Base-by-base conservation (phyloP, 371 early-diverging fungal species). In the Mucor racemosus region DNA sequence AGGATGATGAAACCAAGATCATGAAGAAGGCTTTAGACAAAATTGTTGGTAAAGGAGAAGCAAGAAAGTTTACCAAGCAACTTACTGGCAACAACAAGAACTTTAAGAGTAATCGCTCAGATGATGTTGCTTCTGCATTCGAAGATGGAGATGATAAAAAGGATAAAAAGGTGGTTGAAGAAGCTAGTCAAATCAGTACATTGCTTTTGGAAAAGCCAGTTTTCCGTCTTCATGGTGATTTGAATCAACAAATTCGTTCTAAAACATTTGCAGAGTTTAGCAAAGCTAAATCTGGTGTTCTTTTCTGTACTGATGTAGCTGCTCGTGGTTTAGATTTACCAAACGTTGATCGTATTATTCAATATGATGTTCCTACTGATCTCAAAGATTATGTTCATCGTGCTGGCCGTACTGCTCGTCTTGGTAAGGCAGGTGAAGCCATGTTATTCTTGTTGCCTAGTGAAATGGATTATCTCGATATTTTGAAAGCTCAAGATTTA, bases 301-400 rank as follows among this genome's bases (percentile, higher is more conserved):
- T 99, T 34, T 84, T 99, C 67, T 95, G 96, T 74, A 99, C 99
- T 0, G 99, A 99, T 80, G 96, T 99, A 9, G 98, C 97, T 10
- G 97, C 99, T 8, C 92, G 99, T 77, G 99, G 99, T 60, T 82
- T 99, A 42, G 99, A 99, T 88, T 79, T 99, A 67, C 94, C 98
- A 21, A 88, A 95, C 69, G 94, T 99, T 31, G 88, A 92, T 34
- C 85, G 87, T 53, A 95, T 99, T 67, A 84, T 99, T 42, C 99
- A 99, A 77, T 99, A 93, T 68, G 99, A 99, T 78, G 90, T 96
- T n/a, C 99, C 99, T 7, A 83, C 91, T 19, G 96, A 94, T 76
- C 75, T 94, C 17, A 88, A 91, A 58, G 96, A 96, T 61, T 99
- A 98, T 78, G 92, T 99, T 39, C 99, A 99, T 82, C 91, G 99